A percentile compares a stretch with the other conserved stretches of the same genome.
phyloP scores from a whole-genome alignment of 257 asterid genomes.

The Fraxinus americana region DNA sequence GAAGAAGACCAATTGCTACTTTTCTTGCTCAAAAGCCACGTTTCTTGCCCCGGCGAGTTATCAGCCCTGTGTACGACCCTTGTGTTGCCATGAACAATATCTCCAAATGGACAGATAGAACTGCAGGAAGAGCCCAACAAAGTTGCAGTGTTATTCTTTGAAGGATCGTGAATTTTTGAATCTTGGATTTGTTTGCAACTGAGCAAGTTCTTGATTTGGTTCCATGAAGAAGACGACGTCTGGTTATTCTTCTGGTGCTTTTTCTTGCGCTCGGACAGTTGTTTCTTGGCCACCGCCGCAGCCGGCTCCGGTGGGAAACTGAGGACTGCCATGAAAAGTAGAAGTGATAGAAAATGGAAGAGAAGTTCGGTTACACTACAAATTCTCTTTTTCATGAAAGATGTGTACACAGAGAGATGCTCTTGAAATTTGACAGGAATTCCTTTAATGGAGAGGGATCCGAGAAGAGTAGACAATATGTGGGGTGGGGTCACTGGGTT shows the following conservation, averaged over 20 bases:
- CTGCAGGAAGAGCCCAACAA: slow-evolving; percentile 47
- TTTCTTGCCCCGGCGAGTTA: slow-evolving; percentile 67
- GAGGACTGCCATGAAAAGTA: slow-evolving; percentile 62
- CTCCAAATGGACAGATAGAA: slow-evolving; percentile 64
- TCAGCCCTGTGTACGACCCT: slow-evolving; percentile 80
- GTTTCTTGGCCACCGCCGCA: slow-evolving; percentile 19
- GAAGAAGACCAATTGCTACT: slow-evolving; percentile 41
- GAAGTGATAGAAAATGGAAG: slow-evolving; percentile 43
- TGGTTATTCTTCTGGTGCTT: slow-evolving; percentile 29
- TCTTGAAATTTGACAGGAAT: slow-evolving; percentile 29
- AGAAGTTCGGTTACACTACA: slow-evolving; percentile 25
- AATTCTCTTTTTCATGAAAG: slow-evolving; percentile 44
- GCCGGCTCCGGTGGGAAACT: slow-evolving; percentile 46
- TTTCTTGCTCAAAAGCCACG: slow-evolving; percentile 56
- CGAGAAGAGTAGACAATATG: slow-evolving; percentile 33
- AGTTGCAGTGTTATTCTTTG: slow-evolving; percentile 25
- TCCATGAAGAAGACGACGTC: slow-evolving; percentile 74
- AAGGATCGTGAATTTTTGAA: slow-evolving; percentile 69
- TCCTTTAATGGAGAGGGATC: slow-evolving; percentile 68
- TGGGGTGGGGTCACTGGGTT: background rate
- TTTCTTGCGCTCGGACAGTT: slow-evolving; percentile 45
- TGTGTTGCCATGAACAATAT: slow-evolving; percentile 62
- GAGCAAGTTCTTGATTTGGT: slow-evolving; percentile 75
- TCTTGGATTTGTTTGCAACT: slow-evolving; percentile 73
- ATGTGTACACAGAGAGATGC: slow-evolving; percentile 32